Conservation (phyloP, 495 filamentous ascomycete genomes). For the Penicillium parvum region DNA sequence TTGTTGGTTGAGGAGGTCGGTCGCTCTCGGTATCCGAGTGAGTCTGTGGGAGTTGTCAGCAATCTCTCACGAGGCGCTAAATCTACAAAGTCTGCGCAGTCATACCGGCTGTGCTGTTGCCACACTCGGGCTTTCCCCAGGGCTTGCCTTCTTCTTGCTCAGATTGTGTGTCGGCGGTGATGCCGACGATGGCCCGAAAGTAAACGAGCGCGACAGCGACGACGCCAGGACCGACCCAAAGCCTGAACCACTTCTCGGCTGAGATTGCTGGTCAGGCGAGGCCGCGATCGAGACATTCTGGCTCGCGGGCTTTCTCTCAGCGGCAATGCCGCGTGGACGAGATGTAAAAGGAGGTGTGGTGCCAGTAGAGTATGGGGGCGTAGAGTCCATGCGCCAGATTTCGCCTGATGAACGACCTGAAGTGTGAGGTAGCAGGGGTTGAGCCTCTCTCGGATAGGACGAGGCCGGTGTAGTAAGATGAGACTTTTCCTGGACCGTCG, state of each 20-base stretch:
- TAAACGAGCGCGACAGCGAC: slow-evolving; percentile 67
- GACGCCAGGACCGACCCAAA: slow-evolving; percentile 60
- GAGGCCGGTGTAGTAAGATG: slow-evolving; percentile 35
- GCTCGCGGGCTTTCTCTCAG: slow-evolving; percentile 35
- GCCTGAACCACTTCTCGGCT: slow-evolving; percentile 39
- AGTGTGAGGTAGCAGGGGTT: slow-evolving; percentile 54
- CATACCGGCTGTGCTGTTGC: slow-evolving; percentile 59
- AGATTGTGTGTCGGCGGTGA: slow-evolving; percentile 53
- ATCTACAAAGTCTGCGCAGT: slow-evolving; percentile 37
- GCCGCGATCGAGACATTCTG: slow-evolving; percentile 59
- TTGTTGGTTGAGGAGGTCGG: slow-evolving; percentile 19
- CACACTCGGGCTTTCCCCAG: slow-evolving; percentile 60
- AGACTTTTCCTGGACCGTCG: slow-evolving; percentile 27
- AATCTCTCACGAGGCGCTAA: neutral
- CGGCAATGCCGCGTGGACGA: slow-evolving; percentile 27
- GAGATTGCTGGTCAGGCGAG: slow-evolving; percentile 61
- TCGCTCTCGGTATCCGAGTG: slow-evolving; percentile 49
- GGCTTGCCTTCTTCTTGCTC: slow-evolving; percentile 59
- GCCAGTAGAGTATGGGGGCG: slow-evolving; percentile 53
- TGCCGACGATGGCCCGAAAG: slow-evolving; percentile 59
- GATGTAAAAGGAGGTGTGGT: slow-evolving; percentile 59
- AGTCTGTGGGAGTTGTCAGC: slow-evolving; percentile 17
- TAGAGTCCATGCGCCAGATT: slow-evolving; percentile 40
- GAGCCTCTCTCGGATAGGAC: slow-evolving; percentile 56
- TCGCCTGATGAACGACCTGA: slow-evolving; percentile 45